These are phyloP conservation scores for Vigna radiata DNA, from an alignment of 306 rosid species.

Conservation along the genomic window DNA sequence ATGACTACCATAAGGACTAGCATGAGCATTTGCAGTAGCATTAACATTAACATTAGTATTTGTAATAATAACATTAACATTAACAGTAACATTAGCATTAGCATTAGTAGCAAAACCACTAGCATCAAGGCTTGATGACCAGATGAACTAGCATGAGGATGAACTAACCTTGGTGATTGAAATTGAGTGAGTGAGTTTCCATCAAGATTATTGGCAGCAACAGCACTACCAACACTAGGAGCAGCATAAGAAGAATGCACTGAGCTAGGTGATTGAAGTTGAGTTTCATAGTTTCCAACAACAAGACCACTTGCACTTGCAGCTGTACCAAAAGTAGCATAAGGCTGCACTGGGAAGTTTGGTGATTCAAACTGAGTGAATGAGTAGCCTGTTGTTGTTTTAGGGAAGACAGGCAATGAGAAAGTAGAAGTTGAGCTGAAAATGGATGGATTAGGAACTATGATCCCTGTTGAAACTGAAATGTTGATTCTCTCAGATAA, in stretches of 20 bases:
- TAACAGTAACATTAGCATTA: too few relatives aligned
- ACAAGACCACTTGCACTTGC: too few relatives aligned
- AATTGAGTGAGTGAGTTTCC: neutral
- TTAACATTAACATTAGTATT: neutral
- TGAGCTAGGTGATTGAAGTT: neutral
- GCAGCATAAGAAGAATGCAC: neutral
- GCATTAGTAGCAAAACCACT: neutral
- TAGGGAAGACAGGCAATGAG: neutral
- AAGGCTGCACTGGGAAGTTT: too few relatives aligned
- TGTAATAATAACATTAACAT: neutral
- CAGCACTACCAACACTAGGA: neutral
- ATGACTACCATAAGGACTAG: neutral
- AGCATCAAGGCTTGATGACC: too few relatives aligned
- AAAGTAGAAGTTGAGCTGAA: neutral
- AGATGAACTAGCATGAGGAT: too few relatives aligned
- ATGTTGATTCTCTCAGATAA: neutral
- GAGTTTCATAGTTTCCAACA: too few relatives aligned
- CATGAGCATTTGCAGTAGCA: neutral
- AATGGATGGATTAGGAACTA: neutral
- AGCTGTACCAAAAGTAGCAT: too few relatives aligned
- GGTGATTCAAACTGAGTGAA: too few relatives aligned
- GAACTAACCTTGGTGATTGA: too few relatives aligned
- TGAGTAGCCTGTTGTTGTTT: neutral
- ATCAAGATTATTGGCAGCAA: neutral
- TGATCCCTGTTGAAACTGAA: neutral